phyloP scores from a whole-genome alignment of 208 protist genomes.

The Novymonas esmeraldas region DNA sequence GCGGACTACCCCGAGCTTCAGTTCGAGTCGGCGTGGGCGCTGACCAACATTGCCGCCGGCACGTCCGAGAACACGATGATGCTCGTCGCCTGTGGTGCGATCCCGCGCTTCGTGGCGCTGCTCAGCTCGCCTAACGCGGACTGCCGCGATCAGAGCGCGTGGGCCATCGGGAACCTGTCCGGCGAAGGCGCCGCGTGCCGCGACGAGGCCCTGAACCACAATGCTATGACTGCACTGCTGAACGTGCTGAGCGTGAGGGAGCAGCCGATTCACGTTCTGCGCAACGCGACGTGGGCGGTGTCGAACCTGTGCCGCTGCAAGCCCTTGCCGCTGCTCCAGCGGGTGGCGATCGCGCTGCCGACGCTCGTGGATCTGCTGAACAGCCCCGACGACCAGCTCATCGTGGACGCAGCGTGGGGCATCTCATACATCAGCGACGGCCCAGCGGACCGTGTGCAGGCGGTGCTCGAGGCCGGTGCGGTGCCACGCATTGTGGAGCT shows the following conservation, averaged over 20 bases:
- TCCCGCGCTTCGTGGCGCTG: constrained; percentile 96
- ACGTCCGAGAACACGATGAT: constrained; percentile 94
- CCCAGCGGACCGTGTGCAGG: constrained; percentile 94
- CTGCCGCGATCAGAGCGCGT: constrained; percentile 98
- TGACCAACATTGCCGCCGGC: constrained; percentile 99
- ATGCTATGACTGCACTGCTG: constrained; percentile 84
- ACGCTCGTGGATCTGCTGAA: constrained; percentile 86
- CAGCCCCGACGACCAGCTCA: constrained; percentile 93
- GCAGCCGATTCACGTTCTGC: constrained; percentile 66
- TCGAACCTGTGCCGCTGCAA: constrained; percentile 99
- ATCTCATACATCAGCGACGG: constrained; percentile 97
- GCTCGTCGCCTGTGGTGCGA: constrained; percentile 93
- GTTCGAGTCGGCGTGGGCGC: constrained; percentile 99
- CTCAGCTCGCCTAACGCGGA: constrained; percentile 89
- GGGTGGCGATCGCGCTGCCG: constrained; percentile 85
- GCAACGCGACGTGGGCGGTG: constrained; percentile 98
- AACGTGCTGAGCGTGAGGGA: constrained; percentile 54
- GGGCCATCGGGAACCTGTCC: constrained; percentile 99
- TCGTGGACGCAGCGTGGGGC: constrained; percentile 97
- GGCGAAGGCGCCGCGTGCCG: constrained; percentile 95
- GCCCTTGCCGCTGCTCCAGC: constrained; percentile 87
- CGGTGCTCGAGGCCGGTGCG: constrained; percentile 93
- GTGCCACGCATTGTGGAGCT: constrained; percentile 93
- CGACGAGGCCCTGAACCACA: constrained; percentile 90
- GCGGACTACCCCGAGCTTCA: constrained; percentile 88